A percentile compares a stretch with the other conserved stretches of the same genome.
Evolutionary conservation across 768 basidiomycete genomes (phyloP).

Genomic region (Suillus ampliporus): DNA sequence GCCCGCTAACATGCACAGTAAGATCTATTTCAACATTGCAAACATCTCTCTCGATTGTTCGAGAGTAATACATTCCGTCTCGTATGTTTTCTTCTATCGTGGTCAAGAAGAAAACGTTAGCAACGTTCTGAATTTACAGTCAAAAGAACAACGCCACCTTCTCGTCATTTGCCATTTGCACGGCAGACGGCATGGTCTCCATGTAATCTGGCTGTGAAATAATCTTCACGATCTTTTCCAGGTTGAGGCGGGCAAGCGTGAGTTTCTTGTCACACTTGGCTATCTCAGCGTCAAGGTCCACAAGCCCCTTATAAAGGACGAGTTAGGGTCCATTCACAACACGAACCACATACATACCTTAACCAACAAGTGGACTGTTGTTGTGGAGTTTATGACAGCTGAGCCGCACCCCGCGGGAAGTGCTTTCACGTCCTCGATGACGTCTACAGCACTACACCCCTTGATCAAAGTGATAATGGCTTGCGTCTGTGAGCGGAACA

Average conservation of each 20-base stretch:
- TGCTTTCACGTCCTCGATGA: slow-evolving; percentile 59
- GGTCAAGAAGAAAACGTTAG: slow-evolving; percentile 10
- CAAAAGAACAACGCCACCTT: slow-evolving; percentile 58
- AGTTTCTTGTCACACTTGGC: slow-evolving; percentile 91
- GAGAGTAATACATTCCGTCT: slow-evolving; percentile 80
- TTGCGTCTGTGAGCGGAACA: slow-evolving; percentile 74
- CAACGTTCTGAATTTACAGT: slow-evolving; percentile 3
- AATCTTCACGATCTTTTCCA: slow-evolving; percentile 79
- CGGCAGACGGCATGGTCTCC: slow-evolving; percentile 78
- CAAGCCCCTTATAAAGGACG: slow-evolving; percentile 67
- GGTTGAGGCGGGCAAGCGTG: slow-evolving; percentile 66
- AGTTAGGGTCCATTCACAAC: neutral
- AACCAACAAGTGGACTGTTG: slow-evolving; percentile 85
- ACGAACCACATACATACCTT: slow-evolving; percentile 55
- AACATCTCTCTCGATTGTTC: slow-evolving; percentile 80
- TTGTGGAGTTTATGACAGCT: slow-evolving; percentile 72
- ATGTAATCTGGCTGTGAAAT: slow-evolving; percentile 79
- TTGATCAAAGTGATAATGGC: slow-evolving; percentile 88
- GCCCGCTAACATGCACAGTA: neutral
- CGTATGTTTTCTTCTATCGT: slow-evolving; percentile 69
- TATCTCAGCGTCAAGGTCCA: slow-evolving; percentile 89
- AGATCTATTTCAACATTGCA: slow-evolving; percentile 56
- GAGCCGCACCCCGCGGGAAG: slow-evolving; percentile 91
- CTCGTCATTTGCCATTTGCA: slow-evolving; percentile 75
- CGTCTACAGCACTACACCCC: slow-evolving; percentile 77